A percentile compares a stretch with the other conserved stretches of the same genome.
Conservation (phyloP, 805 yeast species). For the Starmerella vitae region DNA sequence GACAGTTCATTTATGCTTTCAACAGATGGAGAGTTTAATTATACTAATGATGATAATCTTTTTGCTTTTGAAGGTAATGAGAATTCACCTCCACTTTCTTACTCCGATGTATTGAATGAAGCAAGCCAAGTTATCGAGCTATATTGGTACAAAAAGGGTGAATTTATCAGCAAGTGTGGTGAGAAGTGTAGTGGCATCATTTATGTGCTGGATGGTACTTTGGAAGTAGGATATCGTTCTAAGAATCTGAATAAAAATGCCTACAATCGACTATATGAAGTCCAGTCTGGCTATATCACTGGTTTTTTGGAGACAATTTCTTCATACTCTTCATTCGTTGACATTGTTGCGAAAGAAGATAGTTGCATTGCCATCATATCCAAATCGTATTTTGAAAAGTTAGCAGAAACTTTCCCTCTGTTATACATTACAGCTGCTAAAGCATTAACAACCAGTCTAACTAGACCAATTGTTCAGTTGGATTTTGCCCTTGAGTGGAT, state of each 20-base stretch:
- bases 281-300: constrained; percentile 67
- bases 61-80: background rate
- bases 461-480: constrained; percentile 52
- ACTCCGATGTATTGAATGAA: constrained; percentile 19
- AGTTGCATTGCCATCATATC: constrained; percentile 62
- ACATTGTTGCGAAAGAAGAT: constrained; percentile 47
- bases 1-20: background rate
- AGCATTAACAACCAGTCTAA: constrained; percentile 50
- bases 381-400: constrained; percentile 43
- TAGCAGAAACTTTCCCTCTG: constrained; percentile 64
- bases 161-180: constrained; percentile 48
- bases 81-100: constrained; percentile 27
- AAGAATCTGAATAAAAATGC: constrained; percentile 3
- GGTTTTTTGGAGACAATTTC: constrained; percentile 75
- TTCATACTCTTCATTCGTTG: constrained; percentile 58
- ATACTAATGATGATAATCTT: background rate
- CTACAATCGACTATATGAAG: constrained; percentile 35
- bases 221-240: constrained; percentile 48
- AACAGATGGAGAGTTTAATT: background rate
- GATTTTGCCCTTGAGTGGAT: constrained; percentile 95
- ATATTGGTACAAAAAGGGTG: constrained; percentile 38
- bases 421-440: constrained; percentile 68
- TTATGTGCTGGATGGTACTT: constrained; percentile 64
- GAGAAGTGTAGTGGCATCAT: constrained; percentile 59
- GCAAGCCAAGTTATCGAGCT: constrained; percentile 45